phyloP scores from a whole-genome alignment of 495 filamentous ascomycete species.

The Daldinia caldariorum region DNA sequence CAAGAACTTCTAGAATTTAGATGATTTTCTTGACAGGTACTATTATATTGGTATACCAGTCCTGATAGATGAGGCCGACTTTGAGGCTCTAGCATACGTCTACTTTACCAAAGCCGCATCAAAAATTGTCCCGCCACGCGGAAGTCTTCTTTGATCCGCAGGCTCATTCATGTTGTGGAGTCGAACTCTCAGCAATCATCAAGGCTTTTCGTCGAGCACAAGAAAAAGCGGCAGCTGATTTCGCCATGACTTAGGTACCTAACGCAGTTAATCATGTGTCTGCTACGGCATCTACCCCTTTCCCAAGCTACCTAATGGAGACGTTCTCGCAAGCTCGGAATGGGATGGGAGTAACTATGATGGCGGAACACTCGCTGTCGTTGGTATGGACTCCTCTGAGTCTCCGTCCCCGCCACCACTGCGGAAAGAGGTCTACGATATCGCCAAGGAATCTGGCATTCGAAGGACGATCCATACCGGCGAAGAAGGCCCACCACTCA shows the following conservation, averaged over 20 bases:
- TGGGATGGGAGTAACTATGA: constrained; percentile 62
- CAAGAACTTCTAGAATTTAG: constrained; percentile 70
- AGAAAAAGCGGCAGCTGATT: constrained; percentile 67
- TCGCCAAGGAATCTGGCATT: constrained; percentile 62
- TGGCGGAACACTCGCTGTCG: constrained; percentile 64
- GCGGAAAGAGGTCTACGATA: constrained; percentile 67
- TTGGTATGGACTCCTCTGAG: constrained; percentile 76
- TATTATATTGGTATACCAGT: constrained; percentile 82
- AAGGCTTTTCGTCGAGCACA: constrained; percentile 67
- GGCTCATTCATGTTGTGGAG: constrained; percentile 70
- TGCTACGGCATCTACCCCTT: constrained; percentile 73
- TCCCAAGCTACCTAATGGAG: constrained; percentile 57
- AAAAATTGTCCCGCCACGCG: constrained; percentile 71
- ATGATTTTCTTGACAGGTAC: constrained; percentile 81
- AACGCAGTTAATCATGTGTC: constrained; percentile 73
- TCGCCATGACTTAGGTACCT: constrained; percentile 69
- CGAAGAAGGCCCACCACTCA: constrained; percentile 75
- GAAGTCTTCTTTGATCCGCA: constrained; percentile 87
- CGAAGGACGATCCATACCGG: constrained; percentile 75
- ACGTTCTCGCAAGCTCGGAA: constrained; percentile 61
- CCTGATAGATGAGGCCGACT: constrained; percentile 65
- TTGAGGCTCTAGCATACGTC: constrained; percentile 76
- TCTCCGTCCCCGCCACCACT: constrained; percentile 69
- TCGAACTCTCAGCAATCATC: constrained; percentile 69
- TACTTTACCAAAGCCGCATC: constrained; percentile 73